These are phyloP conservation scores for Hypoxylon trugodes DNA, from an alignment of 495 filamentous ascomycete genomes.

Conservation along the genomic window DNA sequence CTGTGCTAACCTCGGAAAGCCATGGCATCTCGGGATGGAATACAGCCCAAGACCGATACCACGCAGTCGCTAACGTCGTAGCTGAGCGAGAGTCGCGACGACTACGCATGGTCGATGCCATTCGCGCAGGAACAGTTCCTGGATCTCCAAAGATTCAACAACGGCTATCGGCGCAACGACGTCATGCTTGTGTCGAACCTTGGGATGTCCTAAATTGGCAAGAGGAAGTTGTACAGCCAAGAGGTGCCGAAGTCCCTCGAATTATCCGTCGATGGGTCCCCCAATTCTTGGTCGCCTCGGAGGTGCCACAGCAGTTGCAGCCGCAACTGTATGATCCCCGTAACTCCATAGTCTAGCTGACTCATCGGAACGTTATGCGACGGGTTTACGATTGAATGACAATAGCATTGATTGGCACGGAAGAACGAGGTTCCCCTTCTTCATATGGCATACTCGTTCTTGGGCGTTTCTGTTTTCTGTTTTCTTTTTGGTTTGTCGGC, in stretches of 20 bases:
- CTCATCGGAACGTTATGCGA: slow-evolving; percentile 11
- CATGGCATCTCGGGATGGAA: slow-evolving; percentile 57
- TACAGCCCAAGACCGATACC: slow-evolving; percentile 49
- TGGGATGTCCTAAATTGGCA: slow-evolving; percentile 54
- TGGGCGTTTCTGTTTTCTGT: slow-evolving; percentile 20
- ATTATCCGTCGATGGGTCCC: slow-evolving; percentile 47
- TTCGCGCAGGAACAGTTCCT: slow-evolving; percentile 40
- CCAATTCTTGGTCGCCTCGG: slow-evolving; percentile 33
- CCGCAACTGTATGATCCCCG: slow-evolving; percentile 25
- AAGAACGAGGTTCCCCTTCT: slow-evolving; percentile 20
- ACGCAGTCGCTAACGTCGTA: slow-evolving; percentile 62
- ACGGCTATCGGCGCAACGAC: slow-evolving; percentile 40
- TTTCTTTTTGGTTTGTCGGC: slow-evolving; percentile 36
- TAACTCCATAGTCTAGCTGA: slow-evolving; percentile 45
- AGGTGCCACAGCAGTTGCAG: slow-evolving; percentile 21
- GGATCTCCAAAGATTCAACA: slow-evolving; percentile 37
- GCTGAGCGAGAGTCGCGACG: slow-evolving; percentile 66
- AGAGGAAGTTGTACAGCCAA: slow-evolving; percentile 47
- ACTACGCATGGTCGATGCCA: slow-evolving; percentile 46
- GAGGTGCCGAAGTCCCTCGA: slow-evolving; percentile 39
- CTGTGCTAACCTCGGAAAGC: slow-evolving; percentile 60
- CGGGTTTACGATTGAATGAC: slow-evolving; percentile 32
- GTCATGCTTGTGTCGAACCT: slow-evolving; percentile 38
- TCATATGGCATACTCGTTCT: slow-evolving; percentile 33
- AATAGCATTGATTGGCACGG: slow-evolving; percentile 11